Evolutionary conservation across 768 basidiomycete species (phyloP).

Genomic region (Candolleomyces aberdarensis): DNA sequence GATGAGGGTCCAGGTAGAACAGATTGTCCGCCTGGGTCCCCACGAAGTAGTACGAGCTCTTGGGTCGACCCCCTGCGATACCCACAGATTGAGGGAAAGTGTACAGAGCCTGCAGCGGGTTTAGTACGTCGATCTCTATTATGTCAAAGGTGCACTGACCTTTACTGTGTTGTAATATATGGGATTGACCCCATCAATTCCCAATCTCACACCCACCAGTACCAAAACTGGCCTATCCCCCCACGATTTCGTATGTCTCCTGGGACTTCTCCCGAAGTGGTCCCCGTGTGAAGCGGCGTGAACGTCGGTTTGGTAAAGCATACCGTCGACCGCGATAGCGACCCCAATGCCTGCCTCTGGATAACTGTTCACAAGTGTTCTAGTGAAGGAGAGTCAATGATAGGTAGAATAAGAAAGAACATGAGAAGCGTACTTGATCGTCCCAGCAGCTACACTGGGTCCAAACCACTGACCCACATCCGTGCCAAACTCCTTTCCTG

Average conservation of each 20-base stretch:
- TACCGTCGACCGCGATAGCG: conserved; percentile 77
- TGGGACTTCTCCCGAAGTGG: conserved; percentile 24
- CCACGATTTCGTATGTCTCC: conserved; percentile 47
- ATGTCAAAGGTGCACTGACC: conserved; percentile 23
- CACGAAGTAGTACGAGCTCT: conserved; percentile 98
- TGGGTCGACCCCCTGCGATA: conserved; percentile 94
- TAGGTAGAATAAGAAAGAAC: background rate
- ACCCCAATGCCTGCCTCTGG: conserved; percentile 81
- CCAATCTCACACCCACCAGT: conserved; percentile 80
- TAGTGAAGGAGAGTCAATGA: conserved; percentile 22
- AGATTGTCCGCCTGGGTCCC: conserved; percentile 87
- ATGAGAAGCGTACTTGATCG: conserved; percentile 66
- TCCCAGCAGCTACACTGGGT: conserved; percentile 95
- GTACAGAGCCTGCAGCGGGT: conserved; percentile 61
- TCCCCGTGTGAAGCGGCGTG: conserved; percentile 65
- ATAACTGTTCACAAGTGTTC: conserved; percentile 74
- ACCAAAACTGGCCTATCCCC: conserved; percentile 83
- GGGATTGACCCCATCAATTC: conserved; percentile 91
- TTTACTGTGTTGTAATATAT: conserved; percentile 83
- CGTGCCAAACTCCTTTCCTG: conserved; percentile 92
- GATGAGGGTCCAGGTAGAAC: conserved; percentile 79
- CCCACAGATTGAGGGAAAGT: conserved; percentile 95
- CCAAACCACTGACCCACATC: conserved; percentile 99
- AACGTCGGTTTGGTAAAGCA: conserved; percentile 83
- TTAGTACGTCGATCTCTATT: background rate